These are phyloP conservation scores for Onygena corvina DNA, from an alignment of 2,329 filamentous ascomycete genomes.

Conservation along the genomic window DNA sequence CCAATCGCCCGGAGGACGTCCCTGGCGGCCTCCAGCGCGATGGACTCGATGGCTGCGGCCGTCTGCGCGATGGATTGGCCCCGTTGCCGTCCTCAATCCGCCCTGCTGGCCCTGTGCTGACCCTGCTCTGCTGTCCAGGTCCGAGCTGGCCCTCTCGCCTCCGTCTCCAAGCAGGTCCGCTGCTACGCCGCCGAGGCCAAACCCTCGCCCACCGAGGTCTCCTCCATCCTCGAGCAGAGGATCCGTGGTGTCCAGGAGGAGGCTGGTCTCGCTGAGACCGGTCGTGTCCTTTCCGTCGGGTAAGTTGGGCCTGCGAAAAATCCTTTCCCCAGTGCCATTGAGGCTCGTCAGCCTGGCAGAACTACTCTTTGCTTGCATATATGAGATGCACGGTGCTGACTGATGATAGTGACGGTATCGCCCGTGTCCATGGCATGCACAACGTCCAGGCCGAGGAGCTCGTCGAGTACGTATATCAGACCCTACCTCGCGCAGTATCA, in stretches of 20 bases:
- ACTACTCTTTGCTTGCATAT: not conserved
- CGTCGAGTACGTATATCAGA: constrained; percentile 68
- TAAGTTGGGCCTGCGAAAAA: constrained; percentile 41
- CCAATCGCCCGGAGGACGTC: constrained; percentile 1
- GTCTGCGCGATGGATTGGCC: not conserved
- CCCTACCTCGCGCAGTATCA: constrained; percentile 19
- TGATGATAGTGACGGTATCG: constrained; percentile 87
- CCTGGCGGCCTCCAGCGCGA: constrained; percentile 9
- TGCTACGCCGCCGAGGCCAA: constrained; percentile 88
- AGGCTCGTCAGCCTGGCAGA: not conserved
- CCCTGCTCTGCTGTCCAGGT: constrained; percentile 42
- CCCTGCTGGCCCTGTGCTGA: not conserved
- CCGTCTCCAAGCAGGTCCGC: constrained; percentile 60
- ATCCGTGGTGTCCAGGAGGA: constrained; percentile 98
- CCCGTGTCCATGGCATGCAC: constrained; percentile 98
- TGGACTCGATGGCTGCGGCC: constrained; percentile 13
- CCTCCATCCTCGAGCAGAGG: constrained; percentile 97
- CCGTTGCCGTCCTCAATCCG: not conserved
- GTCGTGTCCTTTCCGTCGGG: constrained; percentile 96
- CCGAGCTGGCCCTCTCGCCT: constrained; percentile 68
- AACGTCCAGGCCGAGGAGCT: constrained; percentile 99
- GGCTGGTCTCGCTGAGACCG: constrained; percentile 91
- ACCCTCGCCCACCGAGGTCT: constrained; percentile 93
- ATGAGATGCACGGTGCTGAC: not conserved
- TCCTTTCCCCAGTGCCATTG: constrained; percentile 1